A percentile compares a stretch with the other conserved stretches of the same genome.
phyloP scores from a whole-genome alignment of 2,329 filamentous ascomycete species.

The Neobulgaria alba region DNA sequence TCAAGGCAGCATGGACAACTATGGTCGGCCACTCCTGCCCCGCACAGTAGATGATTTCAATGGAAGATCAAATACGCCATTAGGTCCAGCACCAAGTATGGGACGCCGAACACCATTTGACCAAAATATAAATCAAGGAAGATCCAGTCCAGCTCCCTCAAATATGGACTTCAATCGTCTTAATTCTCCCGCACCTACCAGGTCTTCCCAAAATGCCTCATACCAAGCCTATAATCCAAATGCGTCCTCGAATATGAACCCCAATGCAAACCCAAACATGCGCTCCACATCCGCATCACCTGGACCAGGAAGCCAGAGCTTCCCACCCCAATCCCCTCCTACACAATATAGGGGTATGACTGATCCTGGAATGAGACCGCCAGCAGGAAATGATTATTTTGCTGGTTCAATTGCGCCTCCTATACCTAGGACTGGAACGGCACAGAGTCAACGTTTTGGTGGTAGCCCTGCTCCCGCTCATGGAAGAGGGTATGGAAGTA shows the following conservation, averaged over 20 bases:
- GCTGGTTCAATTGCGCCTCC: conserved; percentile 8
- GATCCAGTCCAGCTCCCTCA: not conserved
- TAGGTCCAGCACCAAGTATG: conserved; percentile 20
- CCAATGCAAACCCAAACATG: too few relatives aligned
- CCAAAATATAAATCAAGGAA: conserved; percentile 7
- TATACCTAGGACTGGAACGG: conserved; percentile 14
- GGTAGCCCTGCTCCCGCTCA: not conserved
- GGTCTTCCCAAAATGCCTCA: conserved; percentile 4
- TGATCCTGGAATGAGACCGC: conserved; percentile 17
- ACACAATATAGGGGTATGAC: conserved; percentile 20
- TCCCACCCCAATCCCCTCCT: conserved; percentile 10
- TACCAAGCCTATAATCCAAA: conserved; percentile 19
- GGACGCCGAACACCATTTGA: conserved; percentile 23
- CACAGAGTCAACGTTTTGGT: not conserved
- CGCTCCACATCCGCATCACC: conserved; percentile 13
- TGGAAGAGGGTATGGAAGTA: not conserved
- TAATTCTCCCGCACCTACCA: conserved; percentile 11
- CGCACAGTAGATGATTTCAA: conserved; percentile 12
- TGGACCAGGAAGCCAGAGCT: conserved; percentile 3
- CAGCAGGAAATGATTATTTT: conserved; percentile 12
- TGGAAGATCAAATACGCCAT: conserved; percentile 22
- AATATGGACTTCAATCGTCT: not conserved
- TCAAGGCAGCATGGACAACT: conserved; percentile 6
- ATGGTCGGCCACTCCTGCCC: conserved; percentile 22
- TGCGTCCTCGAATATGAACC: not conserved